Evolutionary conservation across 169 alveolate species (phyloP).

Genomic region (Theileria luwenshuni): DNA sequence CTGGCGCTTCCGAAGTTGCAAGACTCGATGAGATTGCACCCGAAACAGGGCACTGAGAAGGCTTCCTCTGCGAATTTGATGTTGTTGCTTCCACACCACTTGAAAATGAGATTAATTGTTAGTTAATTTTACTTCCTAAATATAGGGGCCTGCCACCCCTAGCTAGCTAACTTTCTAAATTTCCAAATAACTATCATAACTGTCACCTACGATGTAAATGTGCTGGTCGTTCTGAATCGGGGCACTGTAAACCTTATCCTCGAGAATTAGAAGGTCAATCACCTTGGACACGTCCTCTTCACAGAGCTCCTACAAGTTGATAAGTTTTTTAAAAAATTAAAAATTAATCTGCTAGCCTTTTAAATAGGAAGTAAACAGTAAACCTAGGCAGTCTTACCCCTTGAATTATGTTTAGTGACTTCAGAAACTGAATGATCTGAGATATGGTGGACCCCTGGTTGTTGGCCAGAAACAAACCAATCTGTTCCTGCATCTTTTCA

Average conservation of each 20-base stretch:
- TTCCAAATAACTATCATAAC: too few species aligned
- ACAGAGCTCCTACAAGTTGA: slow-evolving; percentile 36
- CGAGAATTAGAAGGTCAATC: slow-evolving; percentile 53
- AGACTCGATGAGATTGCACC: slow-evolving; percentile 61
- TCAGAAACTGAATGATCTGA: slow-evolving; percentile 68
- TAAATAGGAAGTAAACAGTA: too few species aligned
- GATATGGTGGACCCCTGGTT: slow-evolving; percentile 67
- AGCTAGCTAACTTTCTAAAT: too few species aligned
- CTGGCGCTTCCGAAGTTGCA: slow-evolving; percentile 45
- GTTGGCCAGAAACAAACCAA: slow-evolving; percentile 61
- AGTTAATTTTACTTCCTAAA: too few species aligned
- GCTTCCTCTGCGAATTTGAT: slow-evolving; percentile 43
- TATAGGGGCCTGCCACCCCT: too few species aligned
- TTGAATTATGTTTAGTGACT: slow-evolving; percentile 46
- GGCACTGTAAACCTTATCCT: slow-evolving; percentile 64
- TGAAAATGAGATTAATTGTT: not conserved
- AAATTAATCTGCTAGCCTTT: too few species aligned
- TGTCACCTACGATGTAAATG: slow-evolving; percentile 61
- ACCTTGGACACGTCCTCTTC: slow-evolving; percentile 57
- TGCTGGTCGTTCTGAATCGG: slow-evolving; percentile 32
- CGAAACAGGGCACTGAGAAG: slow-evolving; percentile 70
- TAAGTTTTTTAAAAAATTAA: too few species aligned
- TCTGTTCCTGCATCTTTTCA: slow-evolving; percentile 73
- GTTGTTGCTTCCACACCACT: slow-evolving; percentile 69
- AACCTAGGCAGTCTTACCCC: slow-evolving; percentile 43